Conservation (phyloP, 345 rosid species). For the Boechera stricta region DNA sequence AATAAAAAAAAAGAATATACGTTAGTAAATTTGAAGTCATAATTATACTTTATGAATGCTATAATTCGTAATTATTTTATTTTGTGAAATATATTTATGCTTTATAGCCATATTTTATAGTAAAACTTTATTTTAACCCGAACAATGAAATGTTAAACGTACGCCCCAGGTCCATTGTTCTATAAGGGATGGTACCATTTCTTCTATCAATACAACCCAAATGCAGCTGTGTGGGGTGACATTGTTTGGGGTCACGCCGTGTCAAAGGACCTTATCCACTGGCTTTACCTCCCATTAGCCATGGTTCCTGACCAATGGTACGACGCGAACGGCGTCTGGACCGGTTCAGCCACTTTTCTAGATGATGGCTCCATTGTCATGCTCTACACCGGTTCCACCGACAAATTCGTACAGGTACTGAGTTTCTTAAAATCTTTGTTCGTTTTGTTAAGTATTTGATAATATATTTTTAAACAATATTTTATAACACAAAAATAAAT, state of each 20-base stretch:
- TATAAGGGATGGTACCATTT: conserved; percentile 97
- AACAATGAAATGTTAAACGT: neutral
- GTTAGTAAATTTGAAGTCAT: neutral
- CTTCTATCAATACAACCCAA: conserved; percentile 93
- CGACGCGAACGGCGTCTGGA: conserved; percentile 83
- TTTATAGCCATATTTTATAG: neutral
- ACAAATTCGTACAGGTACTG: conserved; percentile 57
- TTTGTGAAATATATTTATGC: neutral
- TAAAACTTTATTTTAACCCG: neutral
- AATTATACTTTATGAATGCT: neutral
- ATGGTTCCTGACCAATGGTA: conserved; percentile 91
- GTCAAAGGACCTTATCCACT: conserved; percentile 75
- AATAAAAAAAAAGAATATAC: neutral
- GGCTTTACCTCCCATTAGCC: conserved; percentile 90
- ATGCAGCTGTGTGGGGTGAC: conserved; percentile 88
- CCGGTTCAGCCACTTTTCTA: conserved; percentile 89
- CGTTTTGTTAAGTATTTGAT: neutral
- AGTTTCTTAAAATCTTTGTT: neutral
- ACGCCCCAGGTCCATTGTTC: conserved; percentile 70
- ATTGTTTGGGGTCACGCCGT: conserved; percentile 98
- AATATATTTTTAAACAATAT: neutral
- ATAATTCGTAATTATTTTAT: neutral
- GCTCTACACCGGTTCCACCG: conserved; percentile 88
- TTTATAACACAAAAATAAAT: too few species aligned
- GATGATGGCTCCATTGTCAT: conserved; percentile 77